Evolutionary conservation across 331 rosid species (phyloP).

Genomic region (Pyracantha coccinea): DNA sequence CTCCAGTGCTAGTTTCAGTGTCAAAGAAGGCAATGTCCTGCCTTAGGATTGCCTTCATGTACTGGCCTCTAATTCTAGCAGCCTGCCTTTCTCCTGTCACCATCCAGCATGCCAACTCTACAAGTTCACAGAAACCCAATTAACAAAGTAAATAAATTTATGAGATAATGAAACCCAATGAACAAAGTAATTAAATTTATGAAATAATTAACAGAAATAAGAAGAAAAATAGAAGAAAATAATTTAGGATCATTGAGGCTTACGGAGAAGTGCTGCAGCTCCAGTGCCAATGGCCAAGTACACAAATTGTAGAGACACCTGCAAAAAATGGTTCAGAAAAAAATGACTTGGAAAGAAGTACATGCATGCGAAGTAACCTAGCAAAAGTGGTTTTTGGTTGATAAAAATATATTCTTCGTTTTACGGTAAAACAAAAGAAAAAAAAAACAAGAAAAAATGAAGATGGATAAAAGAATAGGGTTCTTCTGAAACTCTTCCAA

Average conservation of each 20-base stretch:
- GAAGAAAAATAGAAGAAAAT: too few relatives aligned
- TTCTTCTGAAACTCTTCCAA: background rate
- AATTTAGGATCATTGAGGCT: conserved; percentile 9
- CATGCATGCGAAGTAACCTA: background rate
- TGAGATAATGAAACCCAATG: too few relatives aligned
- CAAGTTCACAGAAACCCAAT: background rate
- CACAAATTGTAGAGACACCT: conserved; percentile 51
- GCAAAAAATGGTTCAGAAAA: background rate
- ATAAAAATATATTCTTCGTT: too few relatives aligned
- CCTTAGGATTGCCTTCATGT: conserved; percentile 68
- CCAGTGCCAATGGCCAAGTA: conserved; percentile 62
- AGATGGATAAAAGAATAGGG: too few relatives aligned
- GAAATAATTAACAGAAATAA: too few relatives aligned
- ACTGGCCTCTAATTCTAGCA: conserved; percentile 55
- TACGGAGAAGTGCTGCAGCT: conserved; percentile 65
- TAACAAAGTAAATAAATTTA: background rate
- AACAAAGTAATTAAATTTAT: too few relatives aligned
- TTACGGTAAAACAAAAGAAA: too few relatives aligned
- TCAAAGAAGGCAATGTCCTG: conserved; percentile 87
- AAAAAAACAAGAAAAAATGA: too few relatives aligned
- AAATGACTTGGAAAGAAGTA: background rate
- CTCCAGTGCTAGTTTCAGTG: conserved; percentile 78
- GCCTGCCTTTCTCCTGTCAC: conserved; percentile 92
- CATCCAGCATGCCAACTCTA: conserved; percentile 94
- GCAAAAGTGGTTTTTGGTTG: background rate